phyloP scores from a whole-genome alignment of 352 stramenopile genomes.

The Phytophthora hybrid region DNA sequence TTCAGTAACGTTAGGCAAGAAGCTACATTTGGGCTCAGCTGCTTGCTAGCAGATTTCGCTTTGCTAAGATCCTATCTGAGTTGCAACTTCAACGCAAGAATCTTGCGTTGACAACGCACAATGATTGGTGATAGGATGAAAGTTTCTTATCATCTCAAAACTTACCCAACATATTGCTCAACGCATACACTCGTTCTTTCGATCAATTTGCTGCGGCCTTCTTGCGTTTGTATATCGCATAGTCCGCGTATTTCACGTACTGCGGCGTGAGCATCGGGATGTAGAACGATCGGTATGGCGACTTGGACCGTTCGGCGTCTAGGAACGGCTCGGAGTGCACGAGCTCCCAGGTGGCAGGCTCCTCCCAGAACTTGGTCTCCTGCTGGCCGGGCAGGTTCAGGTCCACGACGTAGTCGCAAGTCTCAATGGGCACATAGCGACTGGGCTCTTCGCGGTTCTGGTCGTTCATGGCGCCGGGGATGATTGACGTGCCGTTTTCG shows the following conservation, averaged over 20 bases:
- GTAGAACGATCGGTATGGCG: conserved; percentile 80
- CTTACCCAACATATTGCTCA: background rate
- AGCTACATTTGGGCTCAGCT: background rate
- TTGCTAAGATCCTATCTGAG: background rate
- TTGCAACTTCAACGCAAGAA: background rate
- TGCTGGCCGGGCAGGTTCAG: conserved; percentile 69
- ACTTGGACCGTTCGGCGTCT: conserved; percentile 65
- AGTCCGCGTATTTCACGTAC: conserved; percentile 64
- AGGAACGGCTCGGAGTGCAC: conserved; percentile 69
- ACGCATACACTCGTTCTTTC: background rate
- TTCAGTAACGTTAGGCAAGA: background rate
- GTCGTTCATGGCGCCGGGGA: conserved; percentile 94
- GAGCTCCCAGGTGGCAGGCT: conserved; percentile 57
- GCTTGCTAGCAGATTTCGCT: background rate
- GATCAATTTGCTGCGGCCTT: conserved; percentile 21
- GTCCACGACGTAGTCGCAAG: conserved; percentile 94
- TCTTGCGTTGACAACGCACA: too few relatives aligned
- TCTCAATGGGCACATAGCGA: conserved; percentile 80
- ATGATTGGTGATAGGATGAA: background rate
- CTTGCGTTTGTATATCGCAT: conserved; percentile 76
- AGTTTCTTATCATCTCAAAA: conserved; percentile 1
- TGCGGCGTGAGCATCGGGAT: conserved; percentile 70
- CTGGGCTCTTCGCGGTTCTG: conserved; percentile 92
- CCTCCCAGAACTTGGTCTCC: conserved; percentile 75
- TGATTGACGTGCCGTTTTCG: conserved; percentile 63